Conservation (phyloP, 2,329 filamentous ascomycete genomes). For the Colletotrichum sp. region DNA sequence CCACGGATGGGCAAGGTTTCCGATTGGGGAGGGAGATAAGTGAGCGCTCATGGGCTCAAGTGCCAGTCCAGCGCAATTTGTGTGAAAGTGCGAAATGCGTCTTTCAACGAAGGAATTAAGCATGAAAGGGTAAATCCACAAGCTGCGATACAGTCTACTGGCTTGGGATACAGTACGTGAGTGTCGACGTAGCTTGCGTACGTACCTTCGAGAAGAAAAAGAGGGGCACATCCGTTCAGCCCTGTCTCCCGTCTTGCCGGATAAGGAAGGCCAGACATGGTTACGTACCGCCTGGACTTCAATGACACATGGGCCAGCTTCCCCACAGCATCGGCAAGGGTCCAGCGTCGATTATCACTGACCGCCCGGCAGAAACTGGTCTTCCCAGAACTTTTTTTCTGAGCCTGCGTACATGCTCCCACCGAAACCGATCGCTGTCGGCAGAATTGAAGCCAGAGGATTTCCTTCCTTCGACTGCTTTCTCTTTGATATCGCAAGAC, state of each 20-base stretch:
- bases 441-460: not conserved
- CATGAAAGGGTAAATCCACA: not conserved
- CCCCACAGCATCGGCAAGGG: not conserved
- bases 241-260: not conserved
- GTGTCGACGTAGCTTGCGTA: too few relatives aligned
- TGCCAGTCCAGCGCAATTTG: not conserved
- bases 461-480: not conserved
- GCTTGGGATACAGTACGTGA: not conserved
- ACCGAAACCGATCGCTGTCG: not conserved
- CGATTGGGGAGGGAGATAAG: not conserved
- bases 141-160: not conserved
- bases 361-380: slow-evolving; percentile 37
- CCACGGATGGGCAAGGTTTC: not conserved
- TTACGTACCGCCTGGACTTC: not conserved
- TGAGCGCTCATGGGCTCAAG: not conserved
- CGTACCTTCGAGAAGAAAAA: not conserved
- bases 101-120: not conserved
- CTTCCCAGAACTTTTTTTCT: slow-evolving; percentile 8
- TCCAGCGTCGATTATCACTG: not conserved
- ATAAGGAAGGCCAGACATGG: slow-evolving; percentile 4
- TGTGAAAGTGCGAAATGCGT: not conserved
- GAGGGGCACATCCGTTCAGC: slow-evolving; percentile 1
- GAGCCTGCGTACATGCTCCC: not conserved
- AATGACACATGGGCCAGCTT: not conserved
- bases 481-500: not conserved